Base-by-base conservation (phyloP, 176 grass and related monocot species). In the Thinopyrum elongatum region DNA sequence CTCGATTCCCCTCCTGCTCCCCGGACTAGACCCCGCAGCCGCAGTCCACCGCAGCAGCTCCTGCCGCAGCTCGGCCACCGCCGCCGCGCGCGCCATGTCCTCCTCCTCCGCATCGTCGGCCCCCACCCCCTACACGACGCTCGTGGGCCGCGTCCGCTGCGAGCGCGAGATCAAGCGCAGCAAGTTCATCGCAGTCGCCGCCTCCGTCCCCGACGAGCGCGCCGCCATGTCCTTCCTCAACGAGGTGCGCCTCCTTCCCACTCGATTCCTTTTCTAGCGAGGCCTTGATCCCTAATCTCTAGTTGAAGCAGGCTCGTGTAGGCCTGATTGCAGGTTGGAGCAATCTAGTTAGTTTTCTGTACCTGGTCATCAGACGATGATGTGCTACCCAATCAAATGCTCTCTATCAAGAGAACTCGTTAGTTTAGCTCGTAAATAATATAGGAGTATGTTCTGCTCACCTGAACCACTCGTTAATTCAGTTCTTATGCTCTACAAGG, bases 161-260 rank as follows among this genome's bases (percentile, higher is more conserved):
- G 88, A 88, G 74, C 86, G 89, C 47, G 92, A 94, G 83, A 89
- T 94, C 85, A 92, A 92, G 80, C 71, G 78, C 29, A 94, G 90
- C 86, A 94, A 91, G 80, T 94, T 92, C 84, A 84, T 91, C 75
- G 92, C 95, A 79, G 9, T 91, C 61, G 90, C 93, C 27, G 81
- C 86, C n/a, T 87, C 90, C 38, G 84, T 95, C 58, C 84, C 88
- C 68, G 83, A 91, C 81, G 93, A 93, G 80, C 88, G 67, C 59
- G 77, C 81, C 13, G 89, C 86, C 46, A 78, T 91, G 68, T 92
- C 85, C 71, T 97, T 94, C 86, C 91, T 94, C 49, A 74, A 90
- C 47, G 78, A 90, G 92, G 87, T 91, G 26, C 19, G 8, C 21
- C 62, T 47, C 23, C 5, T 25, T 31, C 73, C 26, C 53, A 23